Conservation (phyloP, 2,329 filamentous ascomycete species). For the Aspergillus brunneoviolaceus region DNA sequence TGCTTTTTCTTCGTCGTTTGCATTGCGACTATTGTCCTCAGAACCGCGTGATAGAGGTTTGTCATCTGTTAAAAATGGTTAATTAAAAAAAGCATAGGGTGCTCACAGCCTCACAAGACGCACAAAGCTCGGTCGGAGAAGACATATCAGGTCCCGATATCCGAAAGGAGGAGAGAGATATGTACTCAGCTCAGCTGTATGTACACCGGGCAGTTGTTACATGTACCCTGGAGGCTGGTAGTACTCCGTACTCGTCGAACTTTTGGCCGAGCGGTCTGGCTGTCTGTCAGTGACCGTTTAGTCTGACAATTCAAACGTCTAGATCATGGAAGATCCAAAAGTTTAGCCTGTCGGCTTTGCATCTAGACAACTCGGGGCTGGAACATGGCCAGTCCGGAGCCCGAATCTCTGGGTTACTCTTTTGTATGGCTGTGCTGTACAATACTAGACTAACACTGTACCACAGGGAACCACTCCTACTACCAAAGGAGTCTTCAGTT, state of each 20-base stretch:
- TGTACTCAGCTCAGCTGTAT: neutral
- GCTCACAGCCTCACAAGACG: neutral
- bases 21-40: neutral
- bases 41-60: neutral
- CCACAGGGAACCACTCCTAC: neutral
- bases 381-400: neutral
- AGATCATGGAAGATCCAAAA: neutral
- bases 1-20: neutral
- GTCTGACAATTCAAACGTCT: neutral
- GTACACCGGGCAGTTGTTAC: neutral
- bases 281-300: neutral
- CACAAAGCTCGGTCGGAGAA: neutral
- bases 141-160: neutral
- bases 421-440: neutral
- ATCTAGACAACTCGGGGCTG: neutral
- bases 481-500: neutral
- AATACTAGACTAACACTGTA: too few species aligned
- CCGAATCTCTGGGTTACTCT: neutral
- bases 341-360: neutral
- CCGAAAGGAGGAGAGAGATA: neutral
- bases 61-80: too few species aligned
- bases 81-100: too few species aligned
- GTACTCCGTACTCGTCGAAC: neutral
- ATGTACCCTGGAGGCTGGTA: too few species aligned
- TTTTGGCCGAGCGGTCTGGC: neutral